Base-by-base conservation (phyloP, 2,329 filamentous ascomycete species). In the Neurospora crassa region DNA sequence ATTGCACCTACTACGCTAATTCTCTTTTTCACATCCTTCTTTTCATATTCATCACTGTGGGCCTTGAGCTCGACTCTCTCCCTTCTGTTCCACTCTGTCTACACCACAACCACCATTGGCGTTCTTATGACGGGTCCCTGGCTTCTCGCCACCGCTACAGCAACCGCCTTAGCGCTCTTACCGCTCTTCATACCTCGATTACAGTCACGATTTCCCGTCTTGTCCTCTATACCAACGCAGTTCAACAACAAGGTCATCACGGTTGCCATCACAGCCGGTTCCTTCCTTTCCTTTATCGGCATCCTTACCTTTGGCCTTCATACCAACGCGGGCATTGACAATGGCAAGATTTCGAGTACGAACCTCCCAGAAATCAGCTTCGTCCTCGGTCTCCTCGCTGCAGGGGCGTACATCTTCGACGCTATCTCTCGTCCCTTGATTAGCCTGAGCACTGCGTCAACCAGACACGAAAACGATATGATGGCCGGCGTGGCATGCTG, bases 401-500 rank as follows among this genome's bases (percentile, higher is more conserved):
- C 81, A 0, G 85, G 84, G 24, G 77, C 78, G 0, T 76, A 80
- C 37, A 74, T 79, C 2, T 78, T 87, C 6, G 82, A 84, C 70
- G 79, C 80, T 2, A 80, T 82, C 0, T 79, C 80, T 2, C 77
- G 79, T 3, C 84, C 84, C 1, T 76, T 84, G 37, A 79, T 87
- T 67, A 79, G 80, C 37, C 3, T 34, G 53, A 86, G 84, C 41
- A 83, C 84, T 8, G 82, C 82, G 67, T 87, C 84, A 73, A 86
- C 85, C 69, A 82, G 84, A 18, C 80, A 80, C 16, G 82, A 82
- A 16, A 80, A 80, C 14, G 84, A 87, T 74, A 87, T 87, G 85
- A 78, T 81, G 37, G 81, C 79, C 3, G 82, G 79, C 40, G 79
- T 85, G 2, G 72, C 78, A 1, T 79, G 82, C 45, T 81, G 83